A percentile compares a stretch with the other conserved stretches of the same genome.
These are phyloP conservation scores for Aspergillus brasiliensis DNA, from an alignment of 2,329 filamentous ascomycete genomes.

Conservation along the genomic window DNA sequence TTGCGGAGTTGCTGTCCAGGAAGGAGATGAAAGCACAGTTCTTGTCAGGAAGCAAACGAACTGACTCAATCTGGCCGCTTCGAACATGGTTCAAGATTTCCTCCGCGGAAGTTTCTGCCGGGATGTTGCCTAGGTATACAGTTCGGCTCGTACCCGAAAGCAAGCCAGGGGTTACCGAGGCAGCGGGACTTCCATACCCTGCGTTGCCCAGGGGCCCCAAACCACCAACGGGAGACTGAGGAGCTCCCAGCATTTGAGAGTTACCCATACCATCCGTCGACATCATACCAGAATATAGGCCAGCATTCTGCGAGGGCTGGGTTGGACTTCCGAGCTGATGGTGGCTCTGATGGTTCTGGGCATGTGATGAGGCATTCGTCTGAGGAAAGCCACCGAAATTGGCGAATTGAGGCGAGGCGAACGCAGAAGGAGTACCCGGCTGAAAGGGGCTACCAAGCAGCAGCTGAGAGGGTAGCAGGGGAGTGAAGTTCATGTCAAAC, in stretches of 20 bases:
- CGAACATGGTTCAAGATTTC: constrained; percentile 95
- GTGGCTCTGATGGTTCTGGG: constrained; percentile 61
- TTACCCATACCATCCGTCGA: constrained; percentile 82
- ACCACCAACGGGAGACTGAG: constrained; percentile 82
- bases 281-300: constrained; percentile 80
- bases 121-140: constrained; percentile 96
- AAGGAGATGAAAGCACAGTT: constrained; percentile 99
- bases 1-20: constrained; percentile 94
- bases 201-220: constrained; percentile 66
- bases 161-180: constrained; percentile 75
- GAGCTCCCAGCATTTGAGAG: constrained; percentile 75
- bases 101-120: constrained; percentile 94
- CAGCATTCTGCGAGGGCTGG: constrained; percentile 69
- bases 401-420: constrained; percentile 89
- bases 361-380: constrained; percentile 54
- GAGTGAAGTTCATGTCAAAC: constrained; percentile 98
- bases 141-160: constrained; percentile 91
- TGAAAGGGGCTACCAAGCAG: constrained; percentile 96
- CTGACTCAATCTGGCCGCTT: constrained; percentile 98
- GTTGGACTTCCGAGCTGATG: constrained; percentile 71
- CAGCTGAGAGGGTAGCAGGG: constrained; percentile 89
- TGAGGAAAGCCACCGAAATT: constrained; percentile 77
- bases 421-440: constrained; percentile 86
- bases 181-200: constrained; percentile 65
- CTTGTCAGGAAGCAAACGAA: constrained; percentile 94